These are phyloP conservation scores for Penicillium paradoxum DNA, from an alignment of 495 filamentous ascomycete species.

Conservation along the genomic window DNA sequence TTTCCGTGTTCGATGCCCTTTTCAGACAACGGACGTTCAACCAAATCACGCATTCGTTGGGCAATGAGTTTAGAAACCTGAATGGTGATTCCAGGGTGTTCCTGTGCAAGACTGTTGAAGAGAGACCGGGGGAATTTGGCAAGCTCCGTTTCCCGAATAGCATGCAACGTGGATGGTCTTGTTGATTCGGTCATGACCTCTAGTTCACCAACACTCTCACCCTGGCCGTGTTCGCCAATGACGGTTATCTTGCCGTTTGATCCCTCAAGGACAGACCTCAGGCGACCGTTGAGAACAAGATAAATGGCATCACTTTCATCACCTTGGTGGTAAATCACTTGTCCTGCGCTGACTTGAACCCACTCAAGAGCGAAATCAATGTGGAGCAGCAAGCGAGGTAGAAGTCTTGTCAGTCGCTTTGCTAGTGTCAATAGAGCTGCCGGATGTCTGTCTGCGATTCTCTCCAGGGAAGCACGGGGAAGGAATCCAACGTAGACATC, in stretches of 20 bases:
- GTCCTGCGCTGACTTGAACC: slow-evolving; percentile 92
- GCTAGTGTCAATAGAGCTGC: slow-evolving; percentile 93
- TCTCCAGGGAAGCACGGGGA: slow-evolving; percentile 77
- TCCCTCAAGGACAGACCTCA: slow-evolving; percentile 74
- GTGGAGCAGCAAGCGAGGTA: slow-evolving; percentile 89
- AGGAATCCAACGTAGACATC: slow-evolving; percentile 98
- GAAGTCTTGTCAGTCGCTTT: slow-evolving; percentile 81
- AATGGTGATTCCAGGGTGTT: slow-evolving; percentile 97
- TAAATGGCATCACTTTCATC: slow-evolving; percentile 99
- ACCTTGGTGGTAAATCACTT: slow-evolving; percentile 88
- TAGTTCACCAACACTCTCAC: slow-evolving; percentile 93
- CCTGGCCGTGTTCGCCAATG: slow-evolving; percentile 90
- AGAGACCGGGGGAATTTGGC: slow-evolving; percentile 93
- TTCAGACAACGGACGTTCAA: slow-evolving; percentile 74
- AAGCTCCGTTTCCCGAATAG: slow-evolving; percentile 92
- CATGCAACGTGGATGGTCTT: slow-evolving; percentile 84
- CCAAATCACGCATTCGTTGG: slow-evolving; percentile 81
- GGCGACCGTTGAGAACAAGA: slow-evolving; percentile 88
- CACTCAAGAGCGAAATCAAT: slow-evolving; percentile 98
- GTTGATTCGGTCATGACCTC: slow-evolving; percentile 95
- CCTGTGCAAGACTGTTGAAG: slow-evolving; percentile 94
- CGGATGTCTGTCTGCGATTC: slow-evolving; percentile 86
- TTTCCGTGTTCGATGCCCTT: slow-evolving; percentile 54
- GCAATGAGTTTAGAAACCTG: slow-evolving; percentile 99
- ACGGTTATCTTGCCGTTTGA: slow-evolving; percentile 80